phyloP scores from a whole-genome alignment of 176 grass and related monocot species.

The Olyra latifolia region DNA sequence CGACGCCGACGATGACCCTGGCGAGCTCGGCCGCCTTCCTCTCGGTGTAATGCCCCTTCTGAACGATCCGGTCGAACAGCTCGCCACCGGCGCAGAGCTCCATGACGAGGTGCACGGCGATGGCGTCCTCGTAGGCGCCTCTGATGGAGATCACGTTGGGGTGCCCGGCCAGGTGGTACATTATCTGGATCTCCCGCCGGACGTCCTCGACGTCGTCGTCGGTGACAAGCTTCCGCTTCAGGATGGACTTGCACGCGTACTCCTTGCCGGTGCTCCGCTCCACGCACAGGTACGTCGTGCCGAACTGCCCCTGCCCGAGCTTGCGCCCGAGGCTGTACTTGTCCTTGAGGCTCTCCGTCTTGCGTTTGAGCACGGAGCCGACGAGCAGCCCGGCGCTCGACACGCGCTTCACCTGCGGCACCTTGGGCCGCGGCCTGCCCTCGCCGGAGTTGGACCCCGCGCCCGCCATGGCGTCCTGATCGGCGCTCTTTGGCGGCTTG shows the following conservation, averaged over 20 bases:
- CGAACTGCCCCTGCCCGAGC: conserved; percentile 94
- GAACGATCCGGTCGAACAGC: conserved; percentile 76
- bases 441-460: conserved; percentile 13
- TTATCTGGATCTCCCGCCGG: conserved; percentile 81
- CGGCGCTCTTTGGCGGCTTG: conserved; percentile 20
- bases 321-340: conserved; percentile 81
- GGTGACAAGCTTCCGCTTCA: conserved; percentile 70
- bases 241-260: conserved; percentile 79
- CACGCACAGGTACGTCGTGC: conserved; percentile 87
- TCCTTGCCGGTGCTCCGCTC: conserved; percentile 68
- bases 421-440: conserved; percentile 45
- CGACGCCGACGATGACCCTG: conserved; percentile 70
- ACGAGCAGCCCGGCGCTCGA: conserved; percentile 73
- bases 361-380: conserved; percentile 76
- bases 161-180: conserved; percentile 68
- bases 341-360: conserved; percentile 79
- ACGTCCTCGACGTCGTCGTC: conserved; percentile 87
- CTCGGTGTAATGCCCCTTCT: conserved; percentile 66
- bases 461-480: conserved; percentile 4
- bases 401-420: conserved; percentile 61
- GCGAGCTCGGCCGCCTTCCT: conserved; percentile 62
- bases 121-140: conserved; percentile 70
- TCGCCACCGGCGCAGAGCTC: conserved; percentile 76
- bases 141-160: conserved; percentile 70
- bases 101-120: conserved; percentile 80